phyloP scores from a whole-genome alignment of 352 stramenopile species.

The Pythium scleroteichum region DNA sequence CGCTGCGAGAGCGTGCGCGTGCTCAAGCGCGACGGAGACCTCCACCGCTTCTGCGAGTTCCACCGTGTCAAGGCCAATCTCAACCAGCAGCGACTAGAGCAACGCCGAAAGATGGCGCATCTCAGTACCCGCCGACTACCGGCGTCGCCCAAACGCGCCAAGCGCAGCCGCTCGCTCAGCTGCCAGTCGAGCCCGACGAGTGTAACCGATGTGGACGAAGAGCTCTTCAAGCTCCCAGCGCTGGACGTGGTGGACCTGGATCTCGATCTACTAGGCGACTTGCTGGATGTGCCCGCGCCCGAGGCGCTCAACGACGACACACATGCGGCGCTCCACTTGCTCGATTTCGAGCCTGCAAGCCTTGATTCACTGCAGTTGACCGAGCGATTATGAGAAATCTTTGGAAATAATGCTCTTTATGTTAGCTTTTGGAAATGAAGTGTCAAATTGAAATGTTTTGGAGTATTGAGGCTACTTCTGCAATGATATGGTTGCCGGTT shows the following conservation, averaged over 20 bases:
- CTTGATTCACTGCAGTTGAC: background rate
- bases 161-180: slow-evolving; percentile 13
- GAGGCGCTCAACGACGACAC: slow-evolving; percentile 1
- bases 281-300: slow-evolving; percentile 7
- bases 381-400: slow-evolving; percentile 4
- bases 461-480: no score
- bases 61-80: slow-evolving; percentile 43
- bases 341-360: slow-evolving; percentile 2
- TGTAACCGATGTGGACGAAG: background rate
- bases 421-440: background rate
- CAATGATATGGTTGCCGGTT: no score
- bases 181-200: background rate
- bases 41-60: slow-evolving; percentile 39
- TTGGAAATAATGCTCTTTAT: background rate
- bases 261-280: slow-evolving; percentile 13
- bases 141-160: background rate
- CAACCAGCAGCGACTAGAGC: slow-evolving; percentile 65
- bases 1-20: slow-evolving; percentile 30
- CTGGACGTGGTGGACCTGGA: slow-evolving; percentile 19
- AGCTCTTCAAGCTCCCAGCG: slow-evolving; percentile 3
- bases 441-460: slow-evolving; percentile 3
- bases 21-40: slow-evolving; percentile 37
- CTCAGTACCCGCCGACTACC: no score
- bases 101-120: slow-evolving; percentile 27
- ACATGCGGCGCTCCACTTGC: background rate